phyloP scores from a whole-genome alignment of 305 asterid species.

The Fraxinus xanthoxyloides region DNA sequence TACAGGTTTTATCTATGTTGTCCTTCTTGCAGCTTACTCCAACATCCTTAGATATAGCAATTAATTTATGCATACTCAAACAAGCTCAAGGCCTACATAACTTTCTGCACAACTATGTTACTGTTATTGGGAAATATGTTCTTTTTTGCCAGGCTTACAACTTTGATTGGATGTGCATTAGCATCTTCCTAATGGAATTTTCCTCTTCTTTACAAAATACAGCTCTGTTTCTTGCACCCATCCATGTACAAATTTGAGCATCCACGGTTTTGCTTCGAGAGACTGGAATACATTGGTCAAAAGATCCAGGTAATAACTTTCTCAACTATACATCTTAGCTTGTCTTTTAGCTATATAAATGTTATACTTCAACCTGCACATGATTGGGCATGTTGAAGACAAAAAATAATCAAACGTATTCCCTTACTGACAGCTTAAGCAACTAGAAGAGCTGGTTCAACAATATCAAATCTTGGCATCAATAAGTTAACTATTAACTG shows the following conservation, averaged over 20 bases:
- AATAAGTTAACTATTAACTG: neutral
- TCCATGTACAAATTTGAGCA: slow-evolving; percentile 86
- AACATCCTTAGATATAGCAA: neutral
- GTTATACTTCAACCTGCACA: neutral
- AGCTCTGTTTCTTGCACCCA: slow-evolving; percentile 91
- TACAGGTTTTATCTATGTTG: slow-evolving; percentile 54
- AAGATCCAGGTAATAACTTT: slow-evolving; percentile 73
- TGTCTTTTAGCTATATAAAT: neutral
- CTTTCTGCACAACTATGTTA: neutral
- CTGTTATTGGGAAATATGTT: neutral
- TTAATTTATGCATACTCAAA: neutral
- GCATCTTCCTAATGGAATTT: neutral
- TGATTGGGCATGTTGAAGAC: neutral
- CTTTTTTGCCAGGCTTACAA: neutral
- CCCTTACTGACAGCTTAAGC: neutral
- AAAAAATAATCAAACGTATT: neutral
- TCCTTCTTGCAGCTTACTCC: slow-evolving; percentile 2
- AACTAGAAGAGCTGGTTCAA: neutral
- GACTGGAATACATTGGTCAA: slow-evolving; percentile 89
- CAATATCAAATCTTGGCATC: neutral
- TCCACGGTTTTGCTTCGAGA: slow-evolving; percentile 93
- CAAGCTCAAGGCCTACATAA: neutral
- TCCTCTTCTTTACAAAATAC: slow-evolving; percentile 19
- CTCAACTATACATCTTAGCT: neutral
- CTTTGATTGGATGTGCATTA: slow-evolving; percentile 2